Conservation (phyloP, 129 eudicot genomes). For the Escallonia herrerae region DNA sequence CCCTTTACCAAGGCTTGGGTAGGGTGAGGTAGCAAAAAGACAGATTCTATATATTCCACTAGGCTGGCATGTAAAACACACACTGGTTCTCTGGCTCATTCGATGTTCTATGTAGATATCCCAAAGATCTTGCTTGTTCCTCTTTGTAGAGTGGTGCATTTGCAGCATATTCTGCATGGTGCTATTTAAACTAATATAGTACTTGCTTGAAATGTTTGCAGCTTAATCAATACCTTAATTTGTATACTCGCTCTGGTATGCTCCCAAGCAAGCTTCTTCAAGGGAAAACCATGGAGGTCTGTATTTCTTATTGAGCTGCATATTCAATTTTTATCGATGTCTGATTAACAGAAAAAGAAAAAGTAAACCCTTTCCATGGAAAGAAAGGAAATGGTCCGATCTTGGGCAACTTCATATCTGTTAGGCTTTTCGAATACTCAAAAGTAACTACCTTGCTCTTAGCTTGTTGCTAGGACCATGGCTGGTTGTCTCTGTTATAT, state of each 20-base stretch:
- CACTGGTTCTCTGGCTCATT: neutral
- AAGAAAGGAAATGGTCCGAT: too few species aligned
- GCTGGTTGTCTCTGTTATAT: neutral
- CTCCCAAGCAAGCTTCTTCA: conserved; percentile 78
- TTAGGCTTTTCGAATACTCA: too few species aligned
- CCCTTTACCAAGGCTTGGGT: too few species aligned
- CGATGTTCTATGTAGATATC: neutral
- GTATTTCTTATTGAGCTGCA: conserved; percentile 20
- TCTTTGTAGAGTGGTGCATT: neutral
- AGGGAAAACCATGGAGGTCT: conserved; percentile 63
- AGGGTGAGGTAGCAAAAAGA: too few species aligned
- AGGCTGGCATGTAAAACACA: neutral
- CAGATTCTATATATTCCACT: too few species aligned
- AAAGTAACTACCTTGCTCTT: too few species aligned
- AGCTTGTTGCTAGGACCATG: too few species aligned
- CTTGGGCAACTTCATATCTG: too few species aligned
- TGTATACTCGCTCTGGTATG: conserved; percentile 60
- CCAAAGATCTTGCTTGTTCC: neutral
- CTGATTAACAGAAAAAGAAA: too few species aligned
- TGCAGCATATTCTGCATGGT: neutral
- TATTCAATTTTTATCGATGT: too few species aligned
- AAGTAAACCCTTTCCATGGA: too few species aligned
- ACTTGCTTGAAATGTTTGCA: conserved; percentile 25
- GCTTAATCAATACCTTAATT: conserved; percentile 67
- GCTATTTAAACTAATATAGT: neutral